Conservation (phyloP, 192 early-diverging fungal species). For the Chytriomyces confervae region DNA sequence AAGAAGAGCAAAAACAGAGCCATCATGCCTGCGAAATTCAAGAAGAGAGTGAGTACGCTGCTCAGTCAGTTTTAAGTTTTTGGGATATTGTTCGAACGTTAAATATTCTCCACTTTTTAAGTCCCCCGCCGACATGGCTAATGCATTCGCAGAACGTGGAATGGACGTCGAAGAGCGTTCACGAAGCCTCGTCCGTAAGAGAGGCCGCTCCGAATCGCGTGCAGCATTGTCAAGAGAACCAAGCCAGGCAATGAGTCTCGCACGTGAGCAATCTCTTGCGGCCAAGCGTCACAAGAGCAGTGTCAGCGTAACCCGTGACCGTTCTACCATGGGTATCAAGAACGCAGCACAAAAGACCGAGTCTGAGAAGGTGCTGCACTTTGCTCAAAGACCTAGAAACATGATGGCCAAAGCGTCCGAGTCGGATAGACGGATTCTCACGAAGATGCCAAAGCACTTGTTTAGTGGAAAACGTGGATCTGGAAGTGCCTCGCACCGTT, state of each 20-base stretch:
- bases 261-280: conserved; percentile 29
- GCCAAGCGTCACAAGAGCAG: conserved; percentile 39
- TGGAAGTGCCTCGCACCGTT: conserved; percentile 52
- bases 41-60: conserved; percentile 42
- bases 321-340: conserved; percentile 73
- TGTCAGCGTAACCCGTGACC: conserved; percentile 43
- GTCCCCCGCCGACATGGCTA: conserved; percentile 56
- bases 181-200: conserved; percentile 72
- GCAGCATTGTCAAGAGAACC: neutral
- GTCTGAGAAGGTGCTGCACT: conserved; percentile 78
- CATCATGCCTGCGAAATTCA: conserved; percentile 66
- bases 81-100: neutral
- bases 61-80: neutral
- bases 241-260: neutral
- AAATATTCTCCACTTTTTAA: conserved; percentile 3
- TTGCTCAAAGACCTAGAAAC: conserved; percentile 76
- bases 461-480: conserved; percentile 85
- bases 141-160: conserved; percentile 75
- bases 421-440: conserved; percentile 88
- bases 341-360: conserved; percentile 64
- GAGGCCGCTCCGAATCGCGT: conserved; percentile 74
- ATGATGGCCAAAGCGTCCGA: conserved; percentile 85
- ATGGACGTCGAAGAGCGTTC: conserved; percentile 70
- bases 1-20: conserved; percentile 83
- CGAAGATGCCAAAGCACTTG: conserved; percentile 98